Percentiles rank a stretch among this genome's conserved stretches.
Evolutionary conservation across 1,284 basidiomycete genomes (phyloP).

Genomic region (Volvariella surrecta): DNA sequence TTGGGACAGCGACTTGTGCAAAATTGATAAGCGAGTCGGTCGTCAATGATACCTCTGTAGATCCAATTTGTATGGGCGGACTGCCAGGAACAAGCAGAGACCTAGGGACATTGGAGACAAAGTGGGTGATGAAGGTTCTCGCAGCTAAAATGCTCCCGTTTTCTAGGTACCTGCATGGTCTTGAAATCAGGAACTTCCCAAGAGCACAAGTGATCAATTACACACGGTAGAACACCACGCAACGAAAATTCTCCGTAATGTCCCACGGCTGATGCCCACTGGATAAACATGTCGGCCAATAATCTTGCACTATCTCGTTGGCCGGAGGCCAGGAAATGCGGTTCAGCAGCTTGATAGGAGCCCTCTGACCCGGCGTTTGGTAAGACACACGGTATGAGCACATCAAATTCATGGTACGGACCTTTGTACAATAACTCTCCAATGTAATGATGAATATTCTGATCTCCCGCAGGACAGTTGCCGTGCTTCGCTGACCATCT

Average conservation of each 20-base stretch:
- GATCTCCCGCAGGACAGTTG: slow-evolving; percentile 77
- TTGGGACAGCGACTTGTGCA: slow-evolving; percentile 75
- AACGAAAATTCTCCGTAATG: slow-evolving; percentile 67
- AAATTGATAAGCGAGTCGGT: slow-evolving; percentile 76
- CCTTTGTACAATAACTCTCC: slow-evolving; percentile 87
- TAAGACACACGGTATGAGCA: neutral
- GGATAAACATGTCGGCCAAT: slow-evolving; percentile 78
- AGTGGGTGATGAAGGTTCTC: slow-evolving; percentile 73
- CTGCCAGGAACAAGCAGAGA: slow-evolving; percentile 21
- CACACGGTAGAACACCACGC: slow-evolving; percentile 78
- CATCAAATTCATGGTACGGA: slow-evolving; percentile 19
- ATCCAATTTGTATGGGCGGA: slow-evolving; percentile 33
- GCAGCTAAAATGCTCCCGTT: slow-evolving; percentile 85
- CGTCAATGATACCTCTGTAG: slow-evolving; percentile 65
- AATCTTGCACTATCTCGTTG: slow-evolving; percentile 80
- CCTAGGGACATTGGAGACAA: slow-evolving; percentile 52
- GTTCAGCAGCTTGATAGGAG: slow-evolving; percentile 65
- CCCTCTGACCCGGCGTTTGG: slow-evolving; percentile 43
- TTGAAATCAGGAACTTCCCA: neutral
- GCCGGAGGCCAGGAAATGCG: slow-evolving; percentile 75
- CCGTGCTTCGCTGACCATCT: slow-evolving; percentile 81
- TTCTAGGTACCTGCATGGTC: slow-evolving; percentile 58
- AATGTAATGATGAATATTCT: slow-evolving; percentile 77
- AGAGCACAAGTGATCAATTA: slow-evolving; percentile 6
- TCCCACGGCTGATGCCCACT: slow-evolving; percentile 54